These are phyloP conservation scores for Rostrohypoxylon terebratum DNA, from an alignment of 495 filamentous ascomycete genomes.

Conservation along the genomic window DNA sequence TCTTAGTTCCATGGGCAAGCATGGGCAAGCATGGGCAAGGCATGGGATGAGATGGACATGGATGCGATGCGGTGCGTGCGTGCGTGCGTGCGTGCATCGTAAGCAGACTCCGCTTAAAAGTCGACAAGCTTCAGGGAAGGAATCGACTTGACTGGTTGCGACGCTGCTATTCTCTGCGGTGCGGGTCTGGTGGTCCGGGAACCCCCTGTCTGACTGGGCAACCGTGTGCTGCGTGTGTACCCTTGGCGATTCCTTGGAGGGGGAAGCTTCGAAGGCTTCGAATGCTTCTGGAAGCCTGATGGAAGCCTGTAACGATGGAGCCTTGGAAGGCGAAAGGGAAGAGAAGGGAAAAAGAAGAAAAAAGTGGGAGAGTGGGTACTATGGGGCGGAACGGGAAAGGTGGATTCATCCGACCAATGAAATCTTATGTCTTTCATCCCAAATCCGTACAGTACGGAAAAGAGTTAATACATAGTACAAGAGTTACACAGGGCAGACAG, in stretches of 20 bases:
- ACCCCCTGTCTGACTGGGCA: conserved; percentile 38
- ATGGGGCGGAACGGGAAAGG: conserved; percentile 19
- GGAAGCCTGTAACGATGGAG: conserved; percentile 45
- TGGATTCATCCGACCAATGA: conserved; percentile 43
- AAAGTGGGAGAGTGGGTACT: conserved; percentile 21
- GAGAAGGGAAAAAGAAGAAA: conserved; percentile 24
- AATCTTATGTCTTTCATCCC: neutral
- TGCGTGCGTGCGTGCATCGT: conserved; percentile 37
- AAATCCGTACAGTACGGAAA: conserved; percentile 29
- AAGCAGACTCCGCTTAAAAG: conserved; percentile 41
- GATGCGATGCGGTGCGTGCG: conserved; percentile 6
- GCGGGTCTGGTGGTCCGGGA: conserved; percentile 36
- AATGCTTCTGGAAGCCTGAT: conserved; percentile 50
- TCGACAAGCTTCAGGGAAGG: conserved; percentile 38
- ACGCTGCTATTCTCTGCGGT: conserved; percentile 35
- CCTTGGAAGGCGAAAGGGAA: conserved; percentile 23
- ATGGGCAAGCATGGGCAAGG: neutral
- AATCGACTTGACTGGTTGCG: conserved; percentile 36
- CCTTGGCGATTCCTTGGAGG: conserved; percentile 1
- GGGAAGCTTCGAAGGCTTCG: conserved; percentile 28
- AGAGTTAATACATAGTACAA: conserved; percentile 1
- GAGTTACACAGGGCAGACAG: no score
- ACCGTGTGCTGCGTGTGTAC: conserved; percentile 19
- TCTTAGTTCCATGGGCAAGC: neutral
- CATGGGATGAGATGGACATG: neutral